Evolutionary conservation across 2,329 filamentous ascomycete species (phyloP).

Genomic region (Beauveria brongniartii): DNA sequence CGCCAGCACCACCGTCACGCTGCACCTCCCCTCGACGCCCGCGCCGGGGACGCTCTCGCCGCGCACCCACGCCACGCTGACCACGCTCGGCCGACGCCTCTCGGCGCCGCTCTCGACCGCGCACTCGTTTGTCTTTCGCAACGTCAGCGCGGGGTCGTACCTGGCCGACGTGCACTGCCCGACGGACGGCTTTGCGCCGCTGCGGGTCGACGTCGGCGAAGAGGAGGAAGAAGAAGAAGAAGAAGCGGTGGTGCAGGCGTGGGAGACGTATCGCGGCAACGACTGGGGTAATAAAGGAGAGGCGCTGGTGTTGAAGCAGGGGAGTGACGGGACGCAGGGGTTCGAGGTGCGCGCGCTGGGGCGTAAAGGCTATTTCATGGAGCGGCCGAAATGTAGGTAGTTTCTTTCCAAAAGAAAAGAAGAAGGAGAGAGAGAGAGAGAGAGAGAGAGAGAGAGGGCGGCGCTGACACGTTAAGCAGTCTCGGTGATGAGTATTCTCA

Average conservation of each 20-base stretch:
- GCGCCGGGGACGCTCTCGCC: conserved; percentile 51
- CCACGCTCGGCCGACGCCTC: conserved; percentile 29
- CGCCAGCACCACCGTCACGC: conserved; percentile 27
- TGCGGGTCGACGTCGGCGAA: conserved; percentile 60
- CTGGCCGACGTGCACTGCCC: conserved; percentile 72
- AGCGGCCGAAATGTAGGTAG: conserved; percentile 65
- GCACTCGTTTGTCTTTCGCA: conserved; percentile 68
- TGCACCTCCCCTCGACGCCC: conserved; percentile 40
- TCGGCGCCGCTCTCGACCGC: conserved; percentile 56
- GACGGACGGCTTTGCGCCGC: conserved; percentile 67
- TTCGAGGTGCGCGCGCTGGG: conserved; percentile 57
- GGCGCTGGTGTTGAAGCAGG: conserved; percentile 35
- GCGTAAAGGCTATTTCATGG: conserved; percentile 67
- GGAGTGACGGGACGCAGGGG: conserved; percentile 24
- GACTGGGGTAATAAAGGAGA: conserved; percentile 85
- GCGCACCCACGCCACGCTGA: conserved; percentile 57
- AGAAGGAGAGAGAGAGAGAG: neutral
- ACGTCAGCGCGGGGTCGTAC: conserved; percentile 66
- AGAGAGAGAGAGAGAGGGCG: neutral
- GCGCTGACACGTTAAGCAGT: conserved; percentile 37
- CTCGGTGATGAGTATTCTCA: conserved; percentile 72
- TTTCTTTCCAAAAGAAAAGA: neutral
- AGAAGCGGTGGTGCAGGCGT: conserved; percentile 47
- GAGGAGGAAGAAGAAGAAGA: conserved; percentile 19
- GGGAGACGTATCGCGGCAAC: conserved; percentile 83